Base-by-base conservation (phyloP, 768 basidiomycete genomes). In the Pisolithus sp. region DNA sequence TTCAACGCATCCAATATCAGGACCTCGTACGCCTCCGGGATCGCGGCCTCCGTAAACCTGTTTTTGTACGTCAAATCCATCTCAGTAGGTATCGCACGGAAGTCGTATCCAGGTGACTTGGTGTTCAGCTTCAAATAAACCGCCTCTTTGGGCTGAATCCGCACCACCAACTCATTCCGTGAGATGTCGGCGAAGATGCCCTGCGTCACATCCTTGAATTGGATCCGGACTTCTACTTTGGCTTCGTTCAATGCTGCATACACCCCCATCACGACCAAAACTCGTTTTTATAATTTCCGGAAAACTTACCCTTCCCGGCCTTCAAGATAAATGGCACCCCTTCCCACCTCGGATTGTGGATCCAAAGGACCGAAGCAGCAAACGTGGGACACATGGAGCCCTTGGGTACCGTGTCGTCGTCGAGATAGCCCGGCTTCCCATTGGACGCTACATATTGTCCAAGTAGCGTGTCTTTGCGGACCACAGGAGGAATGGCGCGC, bases 51-150 rank as follows among this genome's bases (percentile, higher is more conserved):
- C 38, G 82, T 72, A 76, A 98, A 99, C 42, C 96, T 84, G 51
- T 87, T 79, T 81, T 95, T 94, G 80, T 98, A 99, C 18, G 95
- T 96, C 58, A 98, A 71, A 73, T 99, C 95, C 89, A 99, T 94
- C 73, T 99, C 96, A 40, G 88, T 90, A 28, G 93, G 93, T 56
- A 98, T 81, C 42, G 91, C 90, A 40, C 90, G 83, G 51, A 92
- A 95, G 62, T 85, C 74, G 54, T 97, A 78, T 18, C 95, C 95
- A 48, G 95, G 95, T 2, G 84, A 83, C 77, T 99, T 99, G 42
- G 88, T 78, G 76, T 98, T 98, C 70, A 97, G 71, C 75, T 99
- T 99, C 62, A 99, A 78, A 74, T 98, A 99, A 51, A 97, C 85
- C 15, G 96, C 92, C 69, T 99, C 95, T 41, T 84, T 84, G 7